phyloP scores from a whole-genome alignment of 495 filamentous ascomycete genomes.

The Massariosphaeria phaeospora region DNA sequence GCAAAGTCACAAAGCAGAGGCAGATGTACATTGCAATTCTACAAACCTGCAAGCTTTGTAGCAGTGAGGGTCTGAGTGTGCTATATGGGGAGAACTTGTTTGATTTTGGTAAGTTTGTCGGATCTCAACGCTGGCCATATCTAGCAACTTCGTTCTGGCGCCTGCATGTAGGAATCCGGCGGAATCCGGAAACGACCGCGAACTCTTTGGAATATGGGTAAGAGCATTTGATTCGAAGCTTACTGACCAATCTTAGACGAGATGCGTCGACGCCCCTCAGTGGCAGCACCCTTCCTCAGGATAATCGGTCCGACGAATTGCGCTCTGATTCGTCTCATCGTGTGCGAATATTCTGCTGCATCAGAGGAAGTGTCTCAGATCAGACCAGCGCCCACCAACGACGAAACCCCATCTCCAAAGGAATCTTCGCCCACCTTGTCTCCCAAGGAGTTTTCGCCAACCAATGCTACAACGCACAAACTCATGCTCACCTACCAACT shows the following conservation, averaged over 20 bases:
- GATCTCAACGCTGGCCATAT: background rate
- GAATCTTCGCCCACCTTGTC: background rate
- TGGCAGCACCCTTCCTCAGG: background rate
- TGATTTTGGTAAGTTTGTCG: conserved; percentile 21
- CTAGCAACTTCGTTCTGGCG: background rate
- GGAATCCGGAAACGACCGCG: too few species aligned
- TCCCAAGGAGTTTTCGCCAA: too few species aligned
- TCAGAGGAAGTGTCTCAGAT: conserved; percentile 11
- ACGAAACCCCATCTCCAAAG: background rate
- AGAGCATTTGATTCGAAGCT: background rate
- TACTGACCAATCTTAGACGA: background rate
- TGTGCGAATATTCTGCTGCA: conserved; percentile 9
- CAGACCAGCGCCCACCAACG: too few species aligned
- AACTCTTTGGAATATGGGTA: too few species aligned
- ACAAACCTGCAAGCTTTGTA: conserved; percentile 2
- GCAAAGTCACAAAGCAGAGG: conserved; percentile 14
- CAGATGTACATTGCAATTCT: conserved; percentile 9
- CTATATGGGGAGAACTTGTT: conserved; percentile 26
- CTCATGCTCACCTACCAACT: background rate
- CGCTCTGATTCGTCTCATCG: conserved; percentile 3
- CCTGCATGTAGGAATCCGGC: too few species aligned
- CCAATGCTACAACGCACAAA: background rate
- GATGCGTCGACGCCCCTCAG: conserved; percentile 1
- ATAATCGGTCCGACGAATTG: conserved; percentile 3
- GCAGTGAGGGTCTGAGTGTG: conserved; percentile 1